Conservation (phyloP, 495 filamentous ascomycete species). For the Penicillium longicatenatum region DNA sequence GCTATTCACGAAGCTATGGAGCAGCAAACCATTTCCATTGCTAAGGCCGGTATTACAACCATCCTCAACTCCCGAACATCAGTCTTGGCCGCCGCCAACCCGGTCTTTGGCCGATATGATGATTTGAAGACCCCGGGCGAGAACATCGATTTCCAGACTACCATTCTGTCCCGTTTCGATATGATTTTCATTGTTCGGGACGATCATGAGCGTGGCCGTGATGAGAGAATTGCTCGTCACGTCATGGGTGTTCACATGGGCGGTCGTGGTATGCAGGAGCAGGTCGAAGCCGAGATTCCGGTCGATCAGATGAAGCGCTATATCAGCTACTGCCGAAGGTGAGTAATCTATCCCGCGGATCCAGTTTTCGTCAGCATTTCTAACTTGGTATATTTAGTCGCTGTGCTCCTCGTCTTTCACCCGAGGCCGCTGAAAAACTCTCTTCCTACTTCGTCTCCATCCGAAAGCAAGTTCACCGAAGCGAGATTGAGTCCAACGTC, state of each 20-base stretch:
- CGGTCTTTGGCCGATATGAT: slow-evolving; percentile 96
- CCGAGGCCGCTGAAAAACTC: slow-evolving; percentile 93
- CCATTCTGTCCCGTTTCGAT: slow-evolving; percentile 97
- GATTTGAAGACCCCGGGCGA: slow-evolving; percentile 97
- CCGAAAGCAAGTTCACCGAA: slow-evolving; percentile 88
- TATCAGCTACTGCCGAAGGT: slow-evolving; percentile 96
- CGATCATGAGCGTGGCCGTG: slow-evolving; percentile 84
- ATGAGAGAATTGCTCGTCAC: slow-evolving; percentile 93
- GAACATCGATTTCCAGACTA: slow-evolving; percentile 99
- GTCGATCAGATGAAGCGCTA: slow-evolving; percentile 98
- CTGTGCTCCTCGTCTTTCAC: slow-evolving; percentile 89
- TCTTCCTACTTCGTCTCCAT: slow-evolving; percentile 97
- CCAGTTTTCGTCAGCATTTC: slow-evolving; percentile 36
- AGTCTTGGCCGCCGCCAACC: slow-evolving; percentile 95
- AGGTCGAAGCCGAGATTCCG: slow-evolving; percentile 79
- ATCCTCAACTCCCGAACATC: slow-evolving; percentile 96
- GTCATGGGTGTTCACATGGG: slow-evolving; percentile 99
- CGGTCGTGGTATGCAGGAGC: slow-evolving; percentile 79
- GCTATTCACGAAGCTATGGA: slow-evolving; percentile 99
- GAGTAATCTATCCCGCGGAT: slow-evolving; percentile 34
- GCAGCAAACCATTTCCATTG: slow-evolving; percentile 99
- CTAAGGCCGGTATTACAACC: slow-evolving; percentile 98
- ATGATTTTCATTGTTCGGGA: slow-evolving; percentile 99
- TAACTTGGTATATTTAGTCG: slow-evolving; percentile 53
- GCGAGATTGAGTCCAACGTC: slow-evolving; percentile 81